Conservation (phyloP, 148 eudicot genomes). For the Vaccinium corymbosum region DNA sequence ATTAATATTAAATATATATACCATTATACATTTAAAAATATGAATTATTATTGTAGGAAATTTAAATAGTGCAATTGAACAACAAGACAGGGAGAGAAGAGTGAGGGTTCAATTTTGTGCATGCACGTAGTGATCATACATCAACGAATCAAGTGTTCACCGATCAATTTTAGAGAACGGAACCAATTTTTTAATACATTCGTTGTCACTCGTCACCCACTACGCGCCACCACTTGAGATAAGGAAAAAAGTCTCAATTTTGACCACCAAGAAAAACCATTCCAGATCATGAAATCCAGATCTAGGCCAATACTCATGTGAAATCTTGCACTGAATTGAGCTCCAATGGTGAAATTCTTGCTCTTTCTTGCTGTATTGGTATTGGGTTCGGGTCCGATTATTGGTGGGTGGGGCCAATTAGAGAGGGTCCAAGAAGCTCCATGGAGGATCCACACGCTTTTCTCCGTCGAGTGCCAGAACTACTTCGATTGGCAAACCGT, state of each 20-base stretch:
- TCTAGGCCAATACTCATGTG: constrained; percentile 22
- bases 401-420: constrained; percentile 25
- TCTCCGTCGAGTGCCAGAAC: constrained; percentile 91
- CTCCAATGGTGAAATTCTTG: constrained; percentile 32
- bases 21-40: too few species aligned
- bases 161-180: too few species aligned
- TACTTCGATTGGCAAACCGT: constrained; percentile 99
- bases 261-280: neutral
- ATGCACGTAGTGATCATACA: too few species aligned
- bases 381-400: constrained; percentile 27
- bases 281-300: constrained; percentile 22
- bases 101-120: too few species aligned
- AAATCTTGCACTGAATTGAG: constrained; percentile 14
- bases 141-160: too few species aligned
- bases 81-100: too few species aligned
- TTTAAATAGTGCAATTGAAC: too few species aligned
- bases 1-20: too few species aligned
- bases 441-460: constrained; percentile 84
- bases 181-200: neutral
- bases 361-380: constrained; percentile 18
- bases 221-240: neutral
- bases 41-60: too few species aligned
- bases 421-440: constrained; percentile 33
- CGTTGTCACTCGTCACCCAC: neutral
- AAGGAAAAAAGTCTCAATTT: neutral